Evolutionary conservation across 148 eudicot genomes (phyloP).

Genomic region (Dysphania ambrosioides): DNA sequence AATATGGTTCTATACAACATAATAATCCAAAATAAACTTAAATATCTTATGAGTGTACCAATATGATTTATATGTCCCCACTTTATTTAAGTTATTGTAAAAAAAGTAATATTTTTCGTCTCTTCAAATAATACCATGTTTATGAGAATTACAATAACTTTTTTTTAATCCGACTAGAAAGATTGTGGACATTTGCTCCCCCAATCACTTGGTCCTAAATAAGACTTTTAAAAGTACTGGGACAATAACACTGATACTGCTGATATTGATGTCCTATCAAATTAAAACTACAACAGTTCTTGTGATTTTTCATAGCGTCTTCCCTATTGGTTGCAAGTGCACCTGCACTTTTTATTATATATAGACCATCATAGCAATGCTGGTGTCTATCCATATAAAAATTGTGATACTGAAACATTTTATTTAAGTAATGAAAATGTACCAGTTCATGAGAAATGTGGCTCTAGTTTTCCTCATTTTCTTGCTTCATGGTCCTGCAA

Average conservation of each 20-base stretch:
- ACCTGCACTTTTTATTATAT: too few species aligned
- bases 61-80: too few species aligned
- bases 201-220: background rate
- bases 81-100: too few species aligned
- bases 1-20: too few species aligned
- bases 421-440: too few species aligned
- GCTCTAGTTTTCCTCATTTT: background rate
- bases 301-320: background rate
- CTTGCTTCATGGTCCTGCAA: background rate
- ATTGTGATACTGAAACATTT: background rate
- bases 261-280: background rate
- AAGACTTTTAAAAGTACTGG: background rate
- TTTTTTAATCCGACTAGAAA: background rate
- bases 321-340: background rate
- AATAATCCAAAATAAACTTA: too few species aligned
- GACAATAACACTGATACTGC: background rate
- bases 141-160: too few species aligned
- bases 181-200: background rate
- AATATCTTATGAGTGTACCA: too few species aligned
- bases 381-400: background rate
- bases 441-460: background rate
- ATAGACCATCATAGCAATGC: background rate
- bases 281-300: too few species aligned
- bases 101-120: too few species aligned
- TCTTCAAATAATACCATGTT: too few species aligned